Evolutionary conservation across 2,329 filamentous ascomycete genomes (phyloP), one percentile per base, ranked within the genome.

Genomic region (Sclerotinia sclerotiorum): DNA sequence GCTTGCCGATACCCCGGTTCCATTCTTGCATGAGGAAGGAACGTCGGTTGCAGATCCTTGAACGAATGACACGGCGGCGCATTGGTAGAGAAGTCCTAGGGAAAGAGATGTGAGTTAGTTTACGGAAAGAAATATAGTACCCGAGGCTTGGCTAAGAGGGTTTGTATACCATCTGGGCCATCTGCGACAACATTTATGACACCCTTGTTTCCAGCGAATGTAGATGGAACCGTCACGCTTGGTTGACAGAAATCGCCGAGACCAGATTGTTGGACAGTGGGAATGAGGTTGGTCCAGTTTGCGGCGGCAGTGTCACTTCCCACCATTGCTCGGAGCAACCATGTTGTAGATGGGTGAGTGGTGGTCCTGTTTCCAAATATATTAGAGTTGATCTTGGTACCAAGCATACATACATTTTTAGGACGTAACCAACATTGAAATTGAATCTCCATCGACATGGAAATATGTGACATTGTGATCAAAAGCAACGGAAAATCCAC

Each of bases 281-380:
- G 83, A 73, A 82, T 84, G 63, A 87, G 74, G 74, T 86, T 79
- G 35, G 83, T 82, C 86, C 86, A 88, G 13, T 68, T 68, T 74
- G 83, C 83, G 27, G 75, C 74, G 55, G 80, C 83, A 19, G 69
- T 48, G 15, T 79, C 79, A 60, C 79, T 73, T 73, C 86, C 85
- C 27, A 83, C 79, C 17, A 85, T 88, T 71, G 82, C 84, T 70
- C 87, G 85, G 79, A 86, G 84, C 21, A 88, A 80, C 83, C 82
- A 88, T 67, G 80, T 84, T 72, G 80, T 79, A 75, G 85, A 80
- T 4, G 84, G 79, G 74, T 89, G 87, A 3, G 80, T 81, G 10
- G 82, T 79, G 10, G 77, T 78, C 51, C 67, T 68, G 29, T 46
- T 27, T 32, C n/a, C 24, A 11, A 19, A 24, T 15, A 62, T 84